Evolutionary conservation across 2,329 filamentous ascomycete genomes (phyloP), one percentile per base, ranked within the genome.

Genomic region (Trichoderma gracile): DNA sequence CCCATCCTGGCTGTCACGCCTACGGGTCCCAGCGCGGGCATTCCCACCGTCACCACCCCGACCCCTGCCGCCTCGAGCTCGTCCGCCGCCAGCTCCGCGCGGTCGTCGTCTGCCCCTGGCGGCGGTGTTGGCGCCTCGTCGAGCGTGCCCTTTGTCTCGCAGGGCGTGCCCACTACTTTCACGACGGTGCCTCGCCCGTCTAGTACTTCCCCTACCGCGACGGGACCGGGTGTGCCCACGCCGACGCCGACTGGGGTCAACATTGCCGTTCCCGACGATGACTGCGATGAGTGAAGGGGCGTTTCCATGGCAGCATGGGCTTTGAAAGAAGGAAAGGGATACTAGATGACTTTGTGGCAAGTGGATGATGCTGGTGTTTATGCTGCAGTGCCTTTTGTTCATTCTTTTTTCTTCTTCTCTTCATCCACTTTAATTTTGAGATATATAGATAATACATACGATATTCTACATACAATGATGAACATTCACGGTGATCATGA

Each of bases 391-490:
- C 27, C 50, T 40, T 25, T 15, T 17, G 19, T 47, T 47, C 0
- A n/a, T 47, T 23, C 19, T 23, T 23, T 10, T 19, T 21, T 46
- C 19, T 40, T 54, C 15, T 40, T 54, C 15, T 38, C n/a, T 25
- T n/a, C 23, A 43, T 8, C 21, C 33, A 27, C 15, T 12, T 43
- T 14, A 52, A 30, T 61, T 45, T 45, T 45, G 49, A 53, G 38
- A 43, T 42, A 61, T 52, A 61, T 30, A 61, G 58, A 61, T 61
- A 52, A 25, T 61, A 61, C 58, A 46, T 61, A 54, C 40, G 47
- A 61, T 52, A 53, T 43, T 58, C 25, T 61, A 61, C 49, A 61
- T 61, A 61, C 42, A 53, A 46, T 38, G 42, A 50, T 50, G 46
- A 15, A 42, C 25, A 19, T 19, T 17, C 15, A 50, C 19, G 33